These are phyloP conservation scores for Penicillium oxalicum DNA, from an alignment of 2,329 filamentous ascomycete genomes.

Conservation along the genomic window DNA sequence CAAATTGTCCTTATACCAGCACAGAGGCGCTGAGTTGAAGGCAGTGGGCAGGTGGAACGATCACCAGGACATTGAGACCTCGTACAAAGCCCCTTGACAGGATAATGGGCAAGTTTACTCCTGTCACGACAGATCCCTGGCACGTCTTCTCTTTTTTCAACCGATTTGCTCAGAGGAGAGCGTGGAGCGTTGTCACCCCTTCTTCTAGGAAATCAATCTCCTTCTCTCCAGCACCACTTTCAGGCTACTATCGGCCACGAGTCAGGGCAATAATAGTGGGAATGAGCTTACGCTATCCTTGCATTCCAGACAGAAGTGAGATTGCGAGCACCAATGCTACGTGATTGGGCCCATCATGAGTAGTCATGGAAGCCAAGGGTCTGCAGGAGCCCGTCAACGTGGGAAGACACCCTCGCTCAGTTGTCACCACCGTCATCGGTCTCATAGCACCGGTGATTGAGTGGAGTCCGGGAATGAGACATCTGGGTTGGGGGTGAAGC, in stretches of 20 bases:
- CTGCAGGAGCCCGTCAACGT: constrained; percentile 30
- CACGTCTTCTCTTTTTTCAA: constrained; percentile 5
- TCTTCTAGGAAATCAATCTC: constrained; percentile 16
- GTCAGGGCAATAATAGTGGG: constrained; percentile 19
- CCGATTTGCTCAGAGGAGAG: not conserved
- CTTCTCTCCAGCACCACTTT: constrained; percentile 19
- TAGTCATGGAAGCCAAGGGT: constrained; percentile 8
- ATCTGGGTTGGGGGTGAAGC: constrained; percentile 22
- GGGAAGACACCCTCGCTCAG: constrained; percentile 21
- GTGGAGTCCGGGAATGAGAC: constrained; percentile 29
- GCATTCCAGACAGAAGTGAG: constrained; percentile 32
- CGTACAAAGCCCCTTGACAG: constrained; percentile 31
- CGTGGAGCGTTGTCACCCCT: constrained; percentile 14
- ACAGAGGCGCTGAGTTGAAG: constrained; percentile 14
- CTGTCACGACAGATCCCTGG: constrained; percentile 15
- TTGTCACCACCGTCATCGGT: constrained; percentile 26
- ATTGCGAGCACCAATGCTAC: constrained; percentile 8
- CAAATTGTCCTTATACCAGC: constrained; percentile 28
- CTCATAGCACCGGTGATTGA: not conserved
- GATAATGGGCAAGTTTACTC: constrained; percentile 6
- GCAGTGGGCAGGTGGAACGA: constrained; percentile 14
- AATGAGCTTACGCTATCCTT: constrained; percentile 30
- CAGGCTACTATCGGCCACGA: constrained; percentile 18
- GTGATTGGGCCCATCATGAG: constrained; percentile 24
- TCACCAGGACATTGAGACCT: constrained; percentile 13